These are phyloP conservation scores for Fistulifera pelliculosa DNA, from an alignment of 108 stramenopile species.

Conservation along the genomic window DNA sequence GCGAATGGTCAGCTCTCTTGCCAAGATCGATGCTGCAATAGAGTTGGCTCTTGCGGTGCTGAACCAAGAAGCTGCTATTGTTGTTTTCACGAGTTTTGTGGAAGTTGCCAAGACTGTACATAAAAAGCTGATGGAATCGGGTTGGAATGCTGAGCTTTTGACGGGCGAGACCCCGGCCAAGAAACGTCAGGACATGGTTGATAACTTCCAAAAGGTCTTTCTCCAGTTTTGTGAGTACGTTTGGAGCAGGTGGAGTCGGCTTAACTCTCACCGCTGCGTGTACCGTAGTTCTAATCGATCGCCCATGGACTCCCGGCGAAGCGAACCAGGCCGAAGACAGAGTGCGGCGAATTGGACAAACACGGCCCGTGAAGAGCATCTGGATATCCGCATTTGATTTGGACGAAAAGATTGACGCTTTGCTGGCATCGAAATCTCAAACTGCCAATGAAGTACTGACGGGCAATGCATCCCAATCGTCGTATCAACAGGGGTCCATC, in stretches of 20 bases:
- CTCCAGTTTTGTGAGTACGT: conserved; percentile 76
- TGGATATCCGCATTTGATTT: conserved; percentile 64
- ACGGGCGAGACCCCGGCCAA: conserved; percentile 59
- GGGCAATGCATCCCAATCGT: no score
- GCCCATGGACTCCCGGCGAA: conserved; percentile 84
- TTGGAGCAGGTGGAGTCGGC: conserved; percentile 81
- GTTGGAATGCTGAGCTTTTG: conserved; percentile 57
- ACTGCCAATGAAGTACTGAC: conserved; percentile 45
- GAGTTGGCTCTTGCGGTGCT: conserved; percentile 43
- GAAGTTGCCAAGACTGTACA: conserved; percentile 52
- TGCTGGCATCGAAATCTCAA: conserved; percentile 53
- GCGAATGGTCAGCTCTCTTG: conserved; percentile 33
- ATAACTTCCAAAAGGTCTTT: conserved; percentile 67
- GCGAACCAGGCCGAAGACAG: conserved; percentile 45
- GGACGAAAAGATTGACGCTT: conserved; percentile 63
- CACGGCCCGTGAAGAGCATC: conserved; percentile 39
- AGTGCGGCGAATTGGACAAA: conserved; percentile 81
- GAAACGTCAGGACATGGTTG: conserved; percentile 68
- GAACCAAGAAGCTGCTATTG: conserved; percentile 54
- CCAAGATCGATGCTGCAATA: conserved; percentile 59
- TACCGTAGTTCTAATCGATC: conserved; percentile 70
- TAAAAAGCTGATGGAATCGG: conserved; percentile 34
- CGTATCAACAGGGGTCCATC: no score
- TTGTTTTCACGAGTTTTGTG: conserved; percentile 67
- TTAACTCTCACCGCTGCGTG: conserved; percentile 75